Conservation (phyloP, 1,284 basidiomycete species). For the Afroboletus lepidellus region DNA sequence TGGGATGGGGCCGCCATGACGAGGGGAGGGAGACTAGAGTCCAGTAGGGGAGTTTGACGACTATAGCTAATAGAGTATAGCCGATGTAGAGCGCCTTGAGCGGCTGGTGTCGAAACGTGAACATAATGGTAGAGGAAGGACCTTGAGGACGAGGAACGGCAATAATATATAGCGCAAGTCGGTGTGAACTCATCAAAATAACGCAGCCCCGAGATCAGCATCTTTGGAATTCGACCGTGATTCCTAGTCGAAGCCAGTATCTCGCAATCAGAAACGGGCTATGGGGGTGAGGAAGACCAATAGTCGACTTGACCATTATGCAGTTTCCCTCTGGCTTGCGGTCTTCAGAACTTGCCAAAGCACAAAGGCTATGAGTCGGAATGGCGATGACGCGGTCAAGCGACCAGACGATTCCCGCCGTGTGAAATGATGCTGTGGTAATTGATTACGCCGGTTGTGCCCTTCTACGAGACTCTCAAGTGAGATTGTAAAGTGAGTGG, state of each 20-base stretch:
- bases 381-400: no score
- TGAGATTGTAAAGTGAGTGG: no score
- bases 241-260: not conserved
- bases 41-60: conserved; percentile 8
- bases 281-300: no score
- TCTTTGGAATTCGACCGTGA: not conserved
- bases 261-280: no score
- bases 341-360: no score
- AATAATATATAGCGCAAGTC: not conserved
- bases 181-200: not conserved
- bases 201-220: not conserved
- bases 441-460: no score
- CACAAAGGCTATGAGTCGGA: no score
- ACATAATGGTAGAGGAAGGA: not conserved
- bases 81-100: conserved; percentile 4
- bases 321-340: no score
- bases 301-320: no score
- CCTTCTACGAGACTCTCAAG: no score
- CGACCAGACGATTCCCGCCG: no score
- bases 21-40: not conserved
- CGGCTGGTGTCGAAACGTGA: conserved; percentile 4
- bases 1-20: not conserved
- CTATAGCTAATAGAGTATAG: not conserved
- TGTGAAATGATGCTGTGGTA: no score
- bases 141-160: not conserved